Evolutionary conservation across 306 rosid genomes (phyloP).

Genomic region (Delonix regia): DNA sequence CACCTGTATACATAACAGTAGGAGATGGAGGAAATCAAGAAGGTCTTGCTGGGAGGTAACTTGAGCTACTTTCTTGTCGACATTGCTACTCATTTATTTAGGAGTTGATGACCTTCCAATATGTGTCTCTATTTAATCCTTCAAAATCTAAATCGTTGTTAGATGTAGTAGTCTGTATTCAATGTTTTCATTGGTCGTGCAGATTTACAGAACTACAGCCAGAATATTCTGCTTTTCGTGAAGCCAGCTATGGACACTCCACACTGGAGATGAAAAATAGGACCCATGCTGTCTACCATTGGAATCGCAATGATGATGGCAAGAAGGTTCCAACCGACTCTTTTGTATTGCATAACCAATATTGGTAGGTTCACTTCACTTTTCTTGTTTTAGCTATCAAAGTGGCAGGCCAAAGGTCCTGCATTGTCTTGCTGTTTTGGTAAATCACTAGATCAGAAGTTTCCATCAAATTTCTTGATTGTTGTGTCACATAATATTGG

Average conservation of each 20-base stretch:
- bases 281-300: slow-evolving; percentile 92
- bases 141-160: slow-evolving; percentile 3
- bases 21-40: slow-evolving; percentile 99
- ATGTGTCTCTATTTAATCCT: slow-evolving; percentile 10
- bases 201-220: slow-evolving; percentile 95
- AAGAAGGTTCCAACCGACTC: slow-evolving; percentile 72
- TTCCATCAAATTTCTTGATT: slow-evolving; percentile 24
- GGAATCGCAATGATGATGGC: slow-evolving; percentile 98
- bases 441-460: slow-evolving; percentile 28
- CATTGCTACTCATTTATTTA: not conserved
- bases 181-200: slow-evolving; percentile 26
- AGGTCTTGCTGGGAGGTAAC: slow-evolving; percentile 92
- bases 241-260: slow-evolving; percentile 96
- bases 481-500: slow-evolving; percentile 9
- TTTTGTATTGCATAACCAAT: slow-evolving; percentile 76
- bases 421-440: slow-evolving; percentile 13
- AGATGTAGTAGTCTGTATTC: not conserved
- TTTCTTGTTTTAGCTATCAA: slow-evolving; percentile 21
- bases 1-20: slow-evolving; percentile 92
- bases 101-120: not conserved
- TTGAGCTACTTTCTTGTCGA: slow-evolving; percentile 8
- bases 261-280: slow-evolving; percentile 80
- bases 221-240: slow-evolving; percentile 89
- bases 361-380: slow-evolving; percentile 65
- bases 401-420: not conserved